Percentiles rank a stretch among this genome's conserved stretches.
These are phyloP conservation scores for Biscogniauxia sp. DNA, from an alignment of 2,329 filamentous ascomycete genomes.

Conservation along the genomic window DNA sequence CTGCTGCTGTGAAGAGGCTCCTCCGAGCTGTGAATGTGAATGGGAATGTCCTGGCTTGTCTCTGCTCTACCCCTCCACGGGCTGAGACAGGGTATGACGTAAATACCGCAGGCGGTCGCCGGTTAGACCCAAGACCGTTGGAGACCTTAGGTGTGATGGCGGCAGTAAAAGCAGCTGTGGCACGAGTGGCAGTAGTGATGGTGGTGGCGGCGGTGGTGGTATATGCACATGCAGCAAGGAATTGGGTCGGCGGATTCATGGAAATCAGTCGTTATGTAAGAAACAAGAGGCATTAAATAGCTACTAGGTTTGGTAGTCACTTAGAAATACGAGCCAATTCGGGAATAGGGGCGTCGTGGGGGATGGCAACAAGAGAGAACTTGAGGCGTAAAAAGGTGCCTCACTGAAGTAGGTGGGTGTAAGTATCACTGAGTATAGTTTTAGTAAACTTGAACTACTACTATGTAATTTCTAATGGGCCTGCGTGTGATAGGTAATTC, in stretches of 20 bases:
- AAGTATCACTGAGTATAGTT: no score
- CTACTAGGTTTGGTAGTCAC: no score
- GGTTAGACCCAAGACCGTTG: neutral
- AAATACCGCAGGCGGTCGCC: neutral
- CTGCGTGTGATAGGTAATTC: no score
- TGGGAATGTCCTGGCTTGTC: no score
- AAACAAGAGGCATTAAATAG: no score
- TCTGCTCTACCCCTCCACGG: neutral
- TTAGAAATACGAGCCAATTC: neutral
- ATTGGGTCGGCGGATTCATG: constrained; percentile 17
- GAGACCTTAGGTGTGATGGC: neutral
- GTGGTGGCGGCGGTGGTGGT: constrained; percentile 7
- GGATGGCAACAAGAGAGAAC: no score
- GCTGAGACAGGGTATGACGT: neutral
- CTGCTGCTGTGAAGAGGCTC: neutral
- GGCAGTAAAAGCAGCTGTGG: constrained; percentile 1
- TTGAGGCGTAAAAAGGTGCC: no score
- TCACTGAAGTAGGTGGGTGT: no score
- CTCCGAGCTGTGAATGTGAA: neutral
- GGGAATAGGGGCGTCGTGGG: neutral
- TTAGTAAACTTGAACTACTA: no score
- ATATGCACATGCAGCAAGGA: constrained; percentile 14
- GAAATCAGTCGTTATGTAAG: constrained; percentile 3
- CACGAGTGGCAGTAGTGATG: constrained; percentile 18
- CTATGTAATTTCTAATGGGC: no score